Evolutionary conservation across 352 stramenopile species (phyloP), one percentile per base, ranked within the genome.

Genomic region (Globisporangium solare): DNA sequence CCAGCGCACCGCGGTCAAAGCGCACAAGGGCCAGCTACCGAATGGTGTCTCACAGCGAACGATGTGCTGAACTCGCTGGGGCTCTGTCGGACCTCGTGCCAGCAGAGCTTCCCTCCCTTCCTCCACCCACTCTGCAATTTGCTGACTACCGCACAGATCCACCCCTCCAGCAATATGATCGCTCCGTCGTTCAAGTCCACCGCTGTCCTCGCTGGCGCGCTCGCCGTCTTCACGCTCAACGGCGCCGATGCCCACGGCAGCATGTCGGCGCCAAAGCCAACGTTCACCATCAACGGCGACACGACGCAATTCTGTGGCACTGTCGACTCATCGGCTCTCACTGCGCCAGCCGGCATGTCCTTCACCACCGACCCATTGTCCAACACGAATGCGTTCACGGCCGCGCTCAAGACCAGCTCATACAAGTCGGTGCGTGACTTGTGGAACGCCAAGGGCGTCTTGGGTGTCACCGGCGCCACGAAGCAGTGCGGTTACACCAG

Each of bases 401-500:
- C 56, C 5, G 66, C 66, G 13, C 48, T 69, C 57, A 67, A 70
- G 51, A 50, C 53, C 2, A 61, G 42, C 50, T 47, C 53, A 41
- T 73, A 64, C 62, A 63, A 64, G 46, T 54, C 49, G 7, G n/a
- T 73, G 21, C 43, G 35, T 12, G 52, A 54, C 1, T 45, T 73
- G 15, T 47, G 70, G 31, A 45, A 50, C 10, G 53, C 52, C 17
- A 66, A 61, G 32, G 45, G 1, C 7, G 7, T 37, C 21, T 51
- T 11, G 35, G 31, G 41, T 11, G 21, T 47, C 42, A 54, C 8
- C 31, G 50, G 41, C 14, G 40, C 51, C 18, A 59, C 55, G 31
- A 48, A 60, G 39, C 51, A 58, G 18, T 71, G 64, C 22, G 64
- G 65, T 35, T 70, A 67, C 46, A 70, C 61, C 6, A 68, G 74